Evolutionary conservation across 345 rosid species (phyloP).

Genomic region (Nephelium lappaceum): DNA sequence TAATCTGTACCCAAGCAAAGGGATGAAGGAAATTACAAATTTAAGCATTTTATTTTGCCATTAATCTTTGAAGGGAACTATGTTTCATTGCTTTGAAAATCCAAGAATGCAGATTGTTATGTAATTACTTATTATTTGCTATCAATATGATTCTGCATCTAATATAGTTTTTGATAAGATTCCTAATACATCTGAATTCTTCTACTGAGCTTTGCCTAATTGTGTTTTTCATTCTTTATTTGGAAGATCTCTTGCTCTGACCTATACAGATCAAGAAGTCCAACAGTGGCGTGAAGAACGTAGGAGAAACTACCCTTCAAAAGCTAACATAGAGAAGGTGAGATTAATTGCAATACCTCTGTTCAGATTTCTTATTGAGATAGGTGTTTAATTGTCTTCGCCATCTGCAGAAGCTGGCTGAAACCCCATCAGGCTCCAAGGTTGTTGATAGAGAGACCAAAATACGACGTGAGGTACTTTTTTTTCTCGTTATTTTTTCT

Average conservation of each 20-base stretch:
- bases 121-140: not conserved
- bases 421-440: constrained; percentile 27
- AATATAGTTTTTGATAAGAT: not conserved
- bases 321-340: constrained; percentile 62
- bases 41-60: not conserved
- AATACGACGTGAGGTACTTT: constrained; percentile 67
- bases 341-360: constrained; percentile 20
- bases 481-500: constrained; percentile 19
- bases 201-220: not conserved
- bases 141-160: not conserved
- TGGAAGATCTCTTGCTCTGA: constrained; percentile 42
- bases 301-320: constrained; percentile 71
- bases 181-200: constrained; percentile 1
- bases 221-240: not conserved
- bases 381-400: constrained; percentile 9
- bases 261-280: constrained; percentile 71
- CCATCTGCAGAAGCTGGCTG: constrained; percentile 53
- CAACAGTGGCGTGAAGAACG: constrained; percentile 82
- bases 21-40: not conserved
- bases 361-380: constrained; percentile 17
- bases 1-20: not conserved
- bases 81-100: not conserved
- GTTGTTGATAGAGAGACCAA: constrained; percentile 46
- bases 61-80: not conserved
- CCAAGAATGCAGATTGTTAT: not conserved